Evolutionary conservation across 108 stramenopile genomes (phyloP), one percentile per base, ranked within the genome.

Genomic region (Skeletonema marinoi): DNA sequence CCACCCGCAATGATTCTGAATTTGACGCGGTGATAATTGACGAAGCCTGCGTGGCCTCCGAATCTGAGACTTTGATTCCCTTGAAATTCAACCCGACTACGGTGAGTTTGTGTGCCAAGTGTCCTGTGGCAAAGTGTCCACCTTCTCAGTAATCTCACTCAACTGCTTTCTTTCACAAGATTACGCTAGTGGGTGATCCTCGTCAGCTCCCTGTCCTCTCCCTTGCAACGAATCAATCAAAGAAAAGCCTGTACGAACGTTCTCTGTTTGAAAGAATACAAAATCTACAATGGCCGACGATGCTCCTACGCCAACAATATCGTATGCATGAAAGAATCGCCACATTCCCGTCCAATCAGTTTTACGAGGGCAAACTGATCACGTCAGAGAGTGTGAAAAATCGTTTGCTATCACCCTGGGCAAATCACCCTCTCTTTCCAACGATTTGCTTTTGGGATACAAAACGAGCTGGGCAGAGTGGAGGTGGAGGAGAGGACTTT

Each of bases 11-110:
- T 39, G 76, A 75, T 31, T 91, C 78, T n/a, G 85, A 86, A 33
- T 96, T 96, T 64, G 85, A 82, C 33, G 91, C 92, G 3, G 86
- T 93, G 12, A 92, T 97, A n/a, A 86, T 97, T 21, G 96, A 97
- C 74, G 95, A 97, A 70, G 96, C 96, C 3, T 93, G 91, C 19
- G 94, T 95, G 63, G 88, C 87, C 32, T 89, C 93, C 6, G 96
- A 97, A 75, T 76, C 92, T 14, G 87, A 93, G 32, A 85, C 87
- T 2, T 87, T 97, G 36, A 91, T 97, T 13, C 95, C 96, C 3
- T 89, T 97, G 29, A 86, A 87, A 35, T 78, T 85, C 46, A 92
- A 83, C 39, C 84, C 86, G 1, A 85, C 82, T 13, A 82, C 74
- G 7, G 61, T 86, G 61, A 21, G 54, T 56, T 29, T 31, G 8